These are phyloP conservation scores for Vaccinium corymbosum DNA, from an alignment of 148 eudicot species.

Conservation along the genomic window DNA sequence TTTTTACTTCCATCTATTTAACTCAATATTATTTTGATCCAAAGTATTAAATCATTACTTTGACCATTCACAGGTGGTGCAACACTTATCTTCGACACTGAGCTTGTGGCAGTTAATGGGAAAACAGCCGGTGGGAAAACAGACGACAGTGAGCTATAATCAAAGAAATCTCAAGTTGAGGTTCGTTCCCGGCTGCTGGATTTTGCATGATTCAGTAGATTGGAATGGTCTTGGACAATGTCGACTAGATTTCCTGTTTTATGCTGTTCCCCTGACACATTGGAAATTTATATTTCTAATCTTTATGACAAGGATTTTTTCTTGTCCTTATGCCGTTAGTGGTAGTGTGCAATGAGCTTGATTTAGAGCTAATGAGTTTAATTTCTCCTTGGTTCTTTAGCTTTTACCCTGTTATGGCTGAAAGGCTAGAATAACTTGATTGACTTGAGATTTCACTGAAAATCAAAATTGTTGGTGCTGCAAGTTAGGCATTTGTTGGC, in stretches of 20 bases:
- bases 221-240: background rate
- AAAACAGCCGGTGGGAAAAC: constrained; percentile 29
- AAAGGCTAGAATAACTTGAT: background rate
- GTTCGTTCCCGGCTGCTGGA: background rate
- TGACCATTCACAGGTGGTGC: constrained; percentile 69
- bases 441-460: background rate
- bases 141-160: constrained; percentile 52
- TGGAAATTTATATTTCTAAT: background rate
- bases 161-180: background rate
- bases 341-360: background rate
- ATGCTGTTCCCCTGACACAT: background rate
- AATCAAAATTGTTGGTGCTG: background rate
- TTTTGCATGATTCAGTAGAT: background rate
- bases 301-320: background rate
- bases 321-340: background rate
- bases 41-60: background rate
- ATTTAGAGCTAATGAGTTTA: background rate
- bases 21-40: background rate
- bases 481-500: background rate
- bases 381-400: background rate
- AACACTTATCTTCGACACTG: constrained; percentile 87
- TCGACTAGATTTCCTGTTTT: background rate
- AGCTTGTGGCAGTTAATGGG: constrained; percentile 79
- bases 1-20: background rate
- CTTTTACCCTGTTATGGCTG: background rate